phyloP scores from a whole-genome alignment of 164 flowering plant genomes.

The Berberis thunbergii region DNA sequence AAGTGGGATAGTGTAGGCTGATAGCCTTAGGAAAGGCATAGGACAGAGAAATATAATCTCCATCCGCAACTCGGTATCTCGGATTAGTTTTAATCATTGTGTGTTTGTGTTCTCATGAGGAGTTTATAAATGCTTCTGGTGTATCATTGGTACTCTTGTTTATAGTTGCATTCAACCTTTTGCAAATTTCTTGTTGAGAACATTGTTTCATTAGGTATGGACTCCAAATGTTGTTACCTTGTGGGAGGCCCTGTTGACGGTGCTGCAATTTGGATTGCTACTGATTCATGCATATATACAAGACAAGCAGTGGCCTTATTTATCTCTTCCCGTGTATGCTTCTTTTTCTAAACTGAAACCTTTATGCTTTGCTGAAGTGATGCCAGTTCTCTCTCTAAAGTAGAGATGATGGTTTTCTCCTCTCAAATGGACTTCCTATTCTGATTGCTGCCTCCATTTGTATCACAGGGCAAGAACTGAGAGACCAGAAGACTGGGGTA shows the following conservation, averaged over 20 bases:
- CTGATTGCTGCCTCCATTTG: constrained; percentile 1
- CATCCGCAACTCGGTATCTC: too few species aligned
- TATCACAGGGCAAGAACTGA: constrained; percentile 39
- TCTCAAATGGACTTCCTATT: not conserved
- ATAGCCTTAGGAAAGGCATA: too few species aligned
- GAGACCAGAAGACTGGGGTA: constrained; percentile 52
- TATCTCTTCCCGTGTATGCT: constrained; percentile 80
- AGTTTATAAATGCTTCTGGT: too few species aligned
- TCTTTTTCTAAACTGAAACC: not conserved
- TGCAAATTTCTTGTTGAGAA: not conserved
- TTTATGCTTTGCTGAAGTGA: not conserved
- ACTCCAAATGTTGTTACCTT: constrained; percentile 70
- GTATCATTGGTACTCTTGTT: too few species aligned
- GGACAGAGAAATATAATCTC: too few species aligned
- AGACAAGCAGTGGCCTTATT: constrained; percentile 88
- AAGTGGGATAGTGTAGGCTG: too few species aligned
- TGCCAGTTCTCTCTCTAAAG: constrained; percentile 3
- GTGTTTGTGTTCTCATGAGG: too few species aligned
- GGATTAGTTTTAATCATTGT: too few species aligned
- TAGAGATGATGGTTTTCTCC: not conserved
- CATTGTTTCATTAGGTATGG: constrained; percentile 49
- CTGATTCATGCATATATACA: constrained; percentile 90
- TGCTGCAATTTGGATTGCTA: constrained; percentile 69
- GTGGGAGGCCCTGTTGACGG: constrained; percentile 81
- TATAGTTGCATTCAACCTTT: too few species aligned